Base-by-base conservation (phyloP, 495 filamentous ascomycete genomes). In the Bacidia rubella region DNA sequence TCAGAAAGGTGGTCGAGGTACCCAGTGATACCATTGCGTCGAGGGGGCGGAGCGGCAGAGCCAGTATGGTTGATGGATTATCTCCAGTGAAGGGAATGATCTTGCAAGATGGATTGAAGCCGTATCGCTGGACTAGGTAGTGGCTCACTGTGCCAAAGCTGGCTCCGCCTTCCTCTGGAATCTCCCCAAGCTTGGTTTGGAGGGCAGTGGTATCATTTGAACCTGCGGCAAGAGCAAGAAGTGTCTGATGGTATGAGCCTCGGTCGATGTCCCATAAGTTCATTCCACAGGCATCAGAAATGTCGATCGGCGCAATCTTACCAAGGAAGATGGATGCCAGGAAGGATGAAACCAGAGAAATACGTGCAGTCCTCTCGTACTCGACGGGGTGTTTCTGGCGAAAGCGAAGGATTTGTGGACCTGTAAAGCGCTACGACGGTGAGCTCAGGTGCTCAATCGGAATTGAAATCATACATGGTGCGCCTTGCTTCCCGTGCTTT, bases 21-120 rank as follows among this genome's bases (percentile, higher is more conserved):
- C 92, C 92, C 3, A 98, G 77, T 4, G 85, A 90, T 7, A 98
- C 85, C 63, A 98, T 95, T 51, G 88, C 90, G 62, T 97, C 92
- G 3, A 85, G 77, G 3, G 88, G 80, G 0, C 83, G 79, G 17
- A 98, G 71, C 0, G 92, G 92, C 2, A 97, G 72, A 0, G 89
- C 83, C 10, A 98, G 81, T 57, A 98, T 95, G 0, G 92, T 96
- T 0, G 92, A 80, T 17, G 90, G 92, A 68, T 98, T 98, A 67
- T 98, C 92, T 45, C 92, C 92, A 0, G 92, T 97, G 60, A 90
- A 92, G 0, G 90, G 82, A 26, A 83, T 78, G 49, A 98, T 75
- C 11, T 75, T 75, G 65, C 88, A 94, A 44, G 80, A 75, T 7
- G 73, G 57, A 54, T 73, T 74, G 73, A 98, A 95, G 53, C 83